A percentile compares a stretch with the other conserved stretches of the same genome.
Evolutionary conservation across 78 protist genomes (phyloP).

Genomic region (slime mould (Dictyostelium discoideum)): dicty_2.7 NC_007091.3:1470501-1471000

Average conservation of each 20-base stretch:
- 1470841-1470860: constrained; percentile 96
- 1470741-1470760: constrained; percentile 99
- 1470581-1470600: no score
- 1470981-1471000: constrained; percentile 99
- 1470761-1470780: constrained; percentile 96
- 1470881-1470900: constrained; percentile 60
- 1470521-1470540: no score
- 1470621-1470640: constrained; percentile 95
- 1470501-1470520: not conserved
- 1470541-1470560: no score
- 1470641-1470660: constrained; percentile 97
- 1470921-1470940: constrained; percentile 99
- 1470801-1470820: constrained; percentile 99
- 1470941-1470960: constrained; percentile 99
- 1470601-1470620: constrained; percentile 10
- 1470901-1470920: constrained; percentile 97
- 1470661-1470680: constrained; percentile 95
- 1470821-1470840: constrained; percentile 99
- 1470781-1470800: constrained; percentile 98
- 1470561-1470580: no score
- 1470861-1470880: constrained; percentile 67
- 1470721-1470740: constrained; percentile 98
- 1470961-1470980: constrained; percentile 99
- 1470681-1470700: constrained; percentile 99
- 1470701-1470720: constrained; percentile 98